These are phyloP conservation scores for Metschnikowia matae DNA, from an alignment of 805 yeast species.

Conservation along the genomic window DNA sequence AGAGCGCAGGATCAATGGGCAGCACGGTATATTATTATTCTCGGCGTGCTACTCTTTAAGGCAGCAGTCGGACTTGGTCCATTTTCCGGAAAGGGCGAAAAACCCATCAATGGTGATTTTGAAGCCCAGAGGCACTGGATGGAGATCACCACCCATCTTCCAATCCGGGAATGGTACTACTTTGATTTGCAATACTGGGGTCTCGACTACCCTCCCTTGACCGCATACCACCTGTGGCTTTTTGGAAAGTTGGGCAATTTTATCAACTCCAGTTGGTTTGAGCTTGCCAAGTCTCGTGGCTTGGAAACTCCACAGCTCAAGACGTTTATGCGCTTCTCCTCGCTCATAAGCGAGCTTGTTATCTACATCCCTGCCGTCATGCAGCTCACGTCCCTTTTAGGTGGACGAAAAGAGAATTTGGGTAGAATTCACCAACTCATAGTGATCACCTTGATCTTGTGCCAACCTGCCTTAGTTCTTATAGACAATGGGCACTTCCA, in stretches of 20 bases:
- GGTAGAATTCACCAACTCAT: slow-evolving; percentile 73
- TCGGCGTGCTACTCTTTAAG: slow-evolving; percentile 71
- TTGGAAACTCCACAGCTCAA: slow-evolving; percentile 63
- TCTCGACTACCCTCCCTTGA: slow-evolving; percentile 92
- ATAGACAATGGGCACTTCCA: slow-evolving; percentile 98
- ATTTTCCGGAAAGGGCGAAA: slow-evolving; percentile 65
- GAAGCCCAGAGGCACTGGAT: slow-evolving; percentile 99
- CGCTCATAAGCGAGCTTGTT: slow-evolving; percentile 66
- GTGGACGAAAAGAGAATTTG: slow-evolving; percentile 46
- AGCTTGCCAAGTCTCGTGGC: slow-evolving; percentile 69
- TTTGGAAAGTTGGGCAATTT: slow-evolving; percentile 69
- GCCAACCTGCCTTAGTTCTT: slow-evolving; percentile 77
- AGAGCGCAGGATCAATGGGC: slow-evolving; percentile 89
- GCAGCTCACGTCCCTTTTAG: slow-evolving; percentile 65
- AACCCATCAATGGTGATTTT: slow-evolving; percentile 91
- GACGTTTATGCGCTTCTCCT: slow-evolving; percentile 81
- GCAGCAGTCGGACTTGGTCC: slow-evolving; percentile 87
- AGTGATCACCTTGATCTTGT: slow-evolving; percentile 71
- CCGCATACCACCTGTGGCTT: slow-evolving; percentile 87
- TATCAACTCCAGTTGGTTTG: slow-evolving; percentile 72
- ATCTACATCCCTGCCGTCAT: slow-evolving; percentile 79
- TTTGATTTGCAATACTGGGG: slow-evolving; percentile 95
- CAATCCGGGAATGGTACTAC: slow-evolving; percentile 78
- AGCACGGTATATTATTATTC: slow-evolving; percentile 69
- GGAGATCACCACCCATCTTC: slow-evolving; percentile 79